Conservation (phyloP, 768 basidiomycete genomes). For the Mycena leptocephala region DNA sequence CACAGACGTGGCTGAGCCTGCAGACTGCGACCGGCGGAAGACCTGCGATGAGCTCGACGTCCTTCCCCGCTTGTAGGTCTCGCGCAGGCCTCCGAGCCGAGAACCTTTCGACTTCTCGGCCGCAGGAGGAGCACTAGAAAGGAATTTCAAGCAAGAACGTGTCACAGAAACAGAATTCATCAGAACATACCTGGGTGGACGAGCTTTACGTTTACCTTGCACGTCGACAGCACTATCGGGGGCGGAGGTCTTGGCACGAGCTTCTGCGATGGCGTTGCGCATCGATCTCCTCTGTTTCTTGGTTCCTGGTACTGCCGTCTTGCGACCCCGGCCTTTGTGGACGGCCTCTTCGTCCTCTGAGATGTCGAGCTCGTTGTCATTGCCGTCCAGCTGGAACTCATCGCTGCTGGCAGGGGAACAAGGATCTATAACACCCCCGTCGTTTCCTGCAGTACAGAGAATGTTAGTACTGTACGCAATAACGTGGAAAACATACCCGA, state of each 20-base stretch:
- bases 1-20: no score
- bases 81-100: not conserved
- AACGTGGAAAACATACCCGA: no score
- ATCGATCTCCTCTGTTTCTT: not conserved
- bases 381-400: not conserved
- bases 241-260: no score
- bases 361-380: not conserved
- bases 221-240: no score
- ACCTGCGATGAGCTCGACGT: not conserved
- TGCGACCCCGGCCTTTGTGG: not conserved
- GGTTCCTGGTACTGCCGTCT: not conserved
- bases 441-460: not conserved
- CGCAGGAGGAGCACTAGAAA: no score
- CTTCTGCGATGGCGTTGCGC: no score
- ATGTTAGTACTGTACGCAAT: not conserved
- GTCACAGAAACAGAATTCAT: no score
- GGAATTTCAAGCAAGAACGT: no score
- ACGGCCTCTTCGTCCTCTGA: not conserved
- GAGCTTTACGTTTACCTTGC: no score
- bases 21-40: no score
- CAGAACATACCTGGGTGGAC: no score
- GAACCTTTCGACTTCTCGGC: no score
- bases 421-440: not conserved
- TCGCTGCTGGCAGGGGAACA: conserved; percentile 1
- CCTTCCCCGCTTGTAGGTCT: not conserved